Evolutionary conservation across 495 filamentous ascomycete genomes (phyloP).

Genomic region (Mytilinidion resinicola): DNA sequence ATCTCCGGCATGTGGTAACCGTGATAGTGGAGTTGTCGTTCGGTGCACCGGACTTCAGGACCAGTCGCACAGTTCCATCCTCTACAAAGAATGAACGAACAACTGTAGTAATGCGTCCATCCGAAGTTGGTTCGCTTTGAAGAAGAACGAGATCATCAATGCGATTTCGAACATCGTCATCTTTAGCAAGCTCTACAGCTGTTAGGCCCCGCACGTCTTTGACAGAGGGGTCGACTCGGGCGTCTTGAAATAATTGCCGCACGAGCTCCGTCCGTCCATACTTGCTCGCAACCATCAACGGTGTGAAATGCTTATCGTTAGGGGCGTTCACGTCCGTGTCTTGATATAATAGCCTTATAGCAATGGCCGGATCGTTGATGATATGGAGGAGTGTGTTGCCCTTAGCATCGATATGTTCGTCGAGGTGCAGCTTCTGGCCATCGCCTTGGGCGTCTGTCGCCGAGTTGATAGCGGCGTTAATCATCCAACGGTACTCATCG

Average conservation of each 20-base stretch:
- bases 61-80: conserved; percentile 86
- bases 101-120: conserved; percentile 82
- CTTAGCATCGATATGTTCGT: conserved; percentile 87
- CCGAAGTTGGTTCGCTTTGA: conserved; percentile 59
- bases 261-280: conserved; percentile 94
- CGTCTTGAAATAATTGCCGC: conserved; percentile 75
- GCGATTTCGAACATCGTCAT: conserved; percentile 92
- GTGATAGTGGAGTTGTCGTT: conserved; percentile 63
- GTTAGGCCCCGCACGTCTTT: conserved; percentile 87
- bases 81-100: conserved; percentile 98
- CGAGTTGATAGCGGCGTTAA: conserved; percentile 66
- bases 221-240: conserved; percentile 75
- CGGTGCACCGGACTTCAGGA: conserved; percentile 87
- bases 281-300: conserved; percentile 98
- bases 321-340: conserved; percentile 92
- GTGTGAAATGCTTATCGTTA: conserved; percentile 92
- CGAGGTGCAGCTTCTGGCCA: conserved; percentile 72
- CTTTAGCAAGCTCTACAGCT: conserved; percentile 94
- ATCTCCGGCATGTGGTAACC: conserved; percentile 90
- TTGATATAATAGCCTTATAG: conserved; percentile 63
- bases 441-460: conserved; percentile 72
- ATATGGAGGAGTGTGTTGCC: conserved; percentile 94
- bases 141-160: conserved; percentile 92
- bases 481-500: conserved; percentile 77
- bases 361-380: conserved; percentile 75